Evolutionary conservation across 2,329 filamentous ascomycete species (phyloP).

Genomic region (Penicillium sclerotiorum): DNA sequence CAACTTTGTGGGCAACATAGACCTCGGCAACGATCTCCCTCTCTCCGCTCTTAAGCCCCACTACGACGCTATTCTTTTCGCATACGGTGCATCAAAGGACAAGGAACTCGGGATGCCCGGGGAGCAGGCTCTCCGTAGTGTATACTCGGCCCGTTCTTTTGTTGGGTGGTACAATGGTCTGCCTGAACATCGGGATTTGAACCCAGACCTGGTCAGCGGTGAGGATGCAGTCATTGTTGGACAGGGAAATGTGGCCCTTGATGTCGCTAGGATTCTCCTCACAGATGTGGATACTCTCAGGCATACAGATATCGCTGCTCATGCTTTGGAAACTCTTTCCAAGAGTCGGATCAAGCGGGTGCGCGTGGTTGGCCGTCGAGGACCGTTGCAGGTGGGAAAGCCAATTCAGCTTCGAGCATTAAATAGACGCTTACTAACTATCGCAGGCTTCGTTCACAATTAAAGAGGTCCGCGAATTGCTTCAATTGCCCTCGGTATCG

Average conservation of each 20-base stretch:
- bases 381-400: constrained; percentile 75
- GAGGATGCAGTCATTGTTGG: constrained; percentile 88
- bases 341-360: constrained; percentile 77
- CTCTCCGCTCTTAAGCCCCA: constrained; percentile 71
- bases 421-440: background rate
- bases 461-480: constrained; percentile 87
- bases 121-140: constrained; percentile 66
- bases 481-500: constrained; percentile 71
- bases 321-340: constrained; percentile 73
- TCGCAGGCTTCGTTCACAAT: constrained; percentile 87
- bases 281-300: constrained; percentile 71
- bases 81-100: constrained; percentile 89
- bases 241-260: constrained; percentile 93
- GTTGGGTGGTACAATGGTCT: constrained; percentile 99
- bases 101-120: constrained; percentile 76
- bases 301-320: constrained; percentile 85
- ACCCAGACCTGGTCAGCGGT: constrained; percentile 72
- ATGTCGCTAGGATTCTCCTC: constrained; percentile 86
- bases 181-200: constrained; percentile 73
- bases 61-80: constrained; percentile 90
- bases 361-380: constrained; percentile 83
- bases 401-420: background rate
- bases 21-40: constrained; percentile 71
- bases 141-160: constrained; percentile 88
- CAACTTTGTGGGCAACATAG: constrained; percentile 87